Evolutionary conservation across 768 basidiomycete species (phyloP), one percentile per base, ranked within the genome.

Genomic region (Suillus hirtellus): DNA sequence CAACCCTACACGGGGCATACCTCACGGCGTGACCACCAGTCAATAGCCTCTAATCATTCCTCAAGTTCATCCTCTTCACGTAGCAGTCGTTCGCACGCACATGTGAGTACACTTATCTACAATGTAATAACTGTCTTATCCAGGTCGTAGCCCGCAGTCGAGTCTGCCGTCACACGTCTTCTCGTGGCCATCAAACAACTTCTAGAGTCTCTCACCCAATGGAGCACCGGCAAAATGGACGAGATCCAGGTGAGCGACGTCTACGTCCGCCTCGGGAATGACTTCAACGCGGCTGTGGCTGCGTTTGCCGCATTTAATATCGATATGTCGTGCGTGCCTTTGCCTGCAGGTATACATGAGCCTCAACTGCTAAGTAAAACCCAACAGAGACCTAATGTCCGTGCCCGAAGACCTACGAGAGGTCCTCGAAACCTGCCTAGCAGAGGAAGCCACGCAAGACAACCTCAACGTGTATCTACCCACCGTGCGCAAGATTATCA

Each of bases 201-300:
- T n/a, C 82, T 99, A 43, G 95, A 97, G 73, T 83, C 91, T 1
- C 82, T 97, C 61, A 93, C 92, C 7, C 79, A 84, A 78, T 97
- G 95, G 95, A 92, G 91, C 74, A 81, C 81, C 63, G 76, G 84
- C 64, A 82, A 86, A 69, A 82, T 90, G 69, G 81, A 86, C 62
- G 95, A 96, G 72, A 78, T 76, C 49, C 82, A 92, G 68, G 95
- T 99, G 72, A 97, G 95, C 82, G 94, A 98, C 75, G 92, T 97
- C 60, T 99, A 99, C 76, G 97, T 99, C 60, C 86, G 88, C 61
- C 82, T 99, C 27, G 97, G 97, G 27, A 98, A 99, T 76, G 96
- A 97, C 73, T 99, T 99, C 81, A 98, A 98, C 72, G 85, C 87
- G 17, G 95, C 95, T 11, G 93, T 96, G 44, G 86, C 89, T 60